Percentiles rank a stretch among this genome's conserved stretches.
phyloP scores from a whole-genome alignment of 495 filamentous ascomycete species.

The Mycothermus thermophilus region DNA sequence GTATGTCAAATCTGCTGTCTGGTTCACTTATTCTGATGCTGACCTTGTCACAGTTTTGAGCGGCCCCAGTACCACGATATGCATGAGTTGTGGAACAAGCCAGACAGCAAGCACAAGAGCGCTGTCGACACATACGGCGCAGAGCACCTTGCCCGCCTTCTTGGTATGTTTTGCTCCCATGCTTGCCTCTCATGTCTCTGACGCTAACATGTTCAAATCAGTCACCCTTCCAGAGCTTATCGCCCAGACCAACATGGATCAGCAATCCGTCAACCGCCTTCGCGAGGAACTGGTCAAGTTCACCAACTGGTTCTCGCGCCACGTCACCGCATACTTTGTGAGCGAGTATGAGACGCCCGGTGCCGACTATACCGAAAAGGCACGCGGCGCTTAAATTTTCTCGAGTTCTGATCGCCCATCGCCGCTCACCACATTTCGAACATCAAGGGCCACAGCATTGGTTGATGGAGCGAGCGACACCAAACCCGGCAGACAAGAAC shows the following conservation, averaged over 20 bases:
- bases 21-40: not conserved
- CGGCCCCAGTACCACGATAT: constrained; percentile 69
- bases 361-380: constrained; percentile 37
- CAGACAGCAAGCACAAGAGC: constrained; percentile 47
- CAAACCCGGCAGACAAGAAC: too few species aligned
- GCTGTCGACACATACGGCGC: constrained; percentile 76
- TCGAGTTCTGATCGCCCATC: too few species aligned
- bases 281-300: constrained; percentile 77
- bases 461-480: too few species aligned
- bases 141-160: constrained; percentile 76
- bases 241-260: constrained; percentile 95
- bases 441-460: too few species aligned
- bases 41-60: constrained; percentile 47
- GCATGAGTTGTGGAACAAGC: constrained; percentile 45
- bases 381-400: constrained; percentile 18
- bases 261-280: constrained; percentile 70
- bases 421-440: too few species aligned
- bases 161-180: constrained; percentile 46
- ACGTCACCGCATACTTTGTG: constrained; percentile 60
- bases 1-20: constrained; percentile 13
- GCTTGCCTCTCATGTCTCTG: not conserved
- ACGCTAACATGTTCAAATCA: constrained; percentile 26
- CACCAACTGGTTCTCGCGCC: constrained; percentile 62
- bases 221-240: constrained; percentile 86
- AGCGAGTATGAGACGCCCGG: constrained; percentile 55